Conservation (phyloP, 768 basidiomycete species). For the Pleurotus platypus region DNA sequence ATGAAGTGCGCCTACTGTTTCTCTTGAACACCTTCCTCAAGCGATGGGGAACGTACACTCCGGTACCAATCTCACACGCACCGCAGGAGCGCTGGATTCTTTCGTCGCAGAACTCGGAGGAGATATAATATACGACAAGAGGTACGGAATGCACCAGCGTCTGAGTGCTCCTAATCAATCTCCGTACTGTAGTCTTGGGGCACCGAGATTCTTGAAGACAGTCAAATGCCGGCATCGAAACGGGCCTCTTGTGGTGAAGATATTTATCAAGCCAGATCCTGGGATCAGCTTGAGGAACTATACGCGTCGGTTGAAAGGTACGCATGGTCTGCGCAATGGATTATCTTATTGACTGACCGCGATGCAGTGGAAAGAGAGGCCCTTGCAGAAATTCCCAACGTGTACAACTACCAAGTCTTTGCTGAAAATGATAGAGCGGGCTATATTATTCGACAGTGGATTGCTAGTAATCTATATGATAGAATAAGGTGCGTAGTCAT, state of each 20-base stretch:
- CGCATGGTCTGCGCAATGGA: constrained; percentile 8
- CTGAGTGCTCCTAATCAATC: neutral
- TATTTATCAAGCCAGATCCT: constrained; percentile 94
- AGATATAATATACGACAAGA: constrained; percentile 90
- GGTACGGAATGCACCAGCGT: constrained; percentile 40
- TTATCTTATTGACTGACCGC: neutral
- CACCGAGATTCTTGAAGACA: constrained; percentile 76
- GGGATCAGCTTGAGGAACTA: constrained; percentile 73
- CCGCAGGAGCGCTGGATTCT: constrained; percentile 81
- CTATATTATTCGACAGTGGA: constrained; percentile 92
- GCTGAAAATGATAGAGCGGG: constrained; percentile 96
- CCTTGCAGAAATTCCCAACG: constrained; percentile 79
- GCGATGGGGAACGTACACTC: constrained; percentile 80
- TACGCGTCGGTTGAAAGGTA: constrained; percentile 76
- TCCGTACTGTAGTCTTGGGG: constrained; percentile 47
- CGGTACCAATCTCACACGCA: constrained; percentile 64
- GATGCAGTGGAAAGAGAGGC: constrained; percentile 79
- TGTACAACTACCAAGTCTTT: constrained; percentile 85
- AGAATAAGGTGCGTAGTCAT: constrained; percentile 76
- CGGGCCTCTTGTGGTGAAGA: constrained; percentile 86
- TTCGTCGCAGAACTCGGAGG: constrained; percentile 86
- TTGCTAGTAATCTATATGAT: constrained; percentile 92
- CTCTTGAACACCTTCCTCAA: neutral
- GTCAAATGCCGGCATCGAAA: constrained; percentile 84
- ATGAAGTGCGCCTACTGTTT: too few relatives aligned